Conservation (phyloP, 352 stramenopile genomes). For the Phytophthora colocasiae region DNA sequence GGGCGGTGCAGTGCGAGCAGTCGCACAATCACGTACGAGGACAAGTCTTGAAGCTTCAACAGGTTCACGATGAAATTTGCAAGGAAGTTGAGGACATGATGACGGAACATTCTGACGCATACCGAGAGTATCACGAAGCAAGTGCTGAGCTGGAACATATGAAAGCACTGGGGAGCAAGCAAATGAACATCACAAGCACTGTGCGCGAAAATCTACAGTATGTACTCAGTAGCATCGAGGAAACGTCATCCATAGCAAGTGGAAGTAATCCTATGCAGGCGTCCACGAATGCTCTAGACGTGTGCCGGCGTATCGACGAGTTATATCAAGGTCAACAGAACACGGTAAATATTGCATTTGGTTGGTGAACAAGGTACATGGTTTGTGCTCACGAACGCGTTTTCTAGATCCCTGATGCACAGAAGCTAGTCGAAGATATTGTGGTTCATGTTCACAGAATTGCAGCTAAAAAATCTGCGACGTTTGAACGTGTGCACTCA, state of each 20-base stretch:
- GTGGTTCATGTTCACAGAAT: conserved; percentile 62
- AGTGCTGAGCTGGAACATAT: conserved; percentile 57
- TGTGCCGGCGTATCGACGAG: conserved; percentile 85
- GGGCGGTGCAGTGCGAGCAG: conserved; percentile 78
- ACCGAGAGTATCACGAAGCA: conserved; percentile 52
- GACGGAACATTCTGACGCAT: conserved; percentile 48
- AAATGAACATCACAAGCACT: conserved; percentile 67
- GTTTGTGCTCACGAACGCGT: conserved; percentile 3
- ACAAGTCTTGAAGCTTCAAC: conserved; percentile 71
- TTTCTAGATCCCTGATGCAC: conserved; percentile 65
- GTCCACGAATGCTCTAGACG: conserved; percentile 77
- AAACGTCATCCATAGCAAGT: conserved; percentile 61
- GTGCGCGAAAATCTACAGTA: conserved; percentile 72
- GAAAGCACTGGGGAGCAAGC: conserved; percentile 50
- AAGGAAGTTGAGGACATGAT: conserved; percentile 68
- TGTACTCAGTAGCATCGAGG: conserved; percentile 72
- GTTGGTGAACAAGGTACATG: neutral
- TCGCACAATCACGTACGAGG: conserved; percentile 70
- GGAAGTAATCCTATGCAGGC: conserved; percentile 79
- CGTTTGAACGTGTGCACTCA: conserved; percentile 65
- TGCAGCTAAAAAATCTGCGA: conserved; percentile 56
- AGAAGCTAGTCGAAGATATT: conserved; percentile 73
- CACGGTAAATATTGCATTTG: conserved; percentile 42
- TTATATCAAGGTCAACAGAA: conserved; percentile 81
- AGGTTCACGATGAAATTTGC: conserved; percentile 72